phyloP scores from a whole-genome alignment of 1,284 basidiomycete species.

The Uromyces viciae-fabae region DNA sequence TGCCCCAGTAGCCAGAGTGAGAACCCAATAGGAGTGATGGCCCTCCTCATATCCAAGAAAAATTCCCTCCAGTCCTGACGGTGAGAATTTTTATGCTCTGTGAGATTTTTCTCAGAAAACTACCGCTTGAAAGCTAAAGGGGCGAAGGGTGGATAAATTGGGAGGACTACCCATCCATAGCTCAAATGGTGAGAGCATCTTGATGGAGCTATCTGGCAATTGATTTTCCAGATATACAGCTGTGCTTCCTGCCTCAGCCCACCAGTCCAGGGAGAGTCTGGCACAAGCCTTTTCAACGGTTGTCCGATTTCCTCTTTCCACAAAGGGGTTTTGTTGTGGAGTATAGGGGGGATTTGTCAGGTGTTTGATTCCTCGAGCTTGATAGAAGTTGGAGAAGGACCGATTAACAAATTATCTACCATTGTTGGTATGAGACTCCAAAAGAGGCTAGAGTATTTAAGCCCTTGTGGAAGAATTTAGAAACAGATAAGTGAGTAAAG shows the following conservation, averaged over 20 bases:
- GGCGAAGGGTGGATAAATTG: not conserved
- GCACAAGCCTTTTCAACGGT: not conserved
- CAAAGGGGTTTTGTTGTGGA: slow-evolving; percentile 6
- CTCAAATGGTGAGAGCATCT: not conserved
- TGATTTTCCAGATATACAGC: slow-evolving; percentile 7
- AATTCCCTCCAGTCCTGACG: too few species aligned
- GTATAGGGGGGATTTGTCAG: not conserved
- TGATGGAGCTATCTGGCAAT: not conserved
- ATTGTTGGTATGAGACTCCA: too few species aligned
- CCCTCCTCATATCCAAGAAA: too few species aligned
- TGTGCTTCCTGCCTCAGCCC: not conserved
- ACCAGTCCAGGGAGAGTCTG: not conserved
- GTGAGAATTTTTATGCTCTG: not conserved
- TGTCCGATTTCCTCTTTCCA: slow-evolving; percentile 4
- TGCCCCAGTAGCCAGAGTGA: too few species aligned
- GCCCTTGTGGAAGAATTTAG: too few species aligned
- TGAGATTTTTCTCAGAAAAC: not conserved
- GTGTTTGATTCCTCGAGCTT: not conserved
- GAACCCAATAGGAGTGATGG: too few species aligned
- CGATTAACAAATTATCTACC: not conserved
- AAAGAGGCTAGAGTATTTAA: too few species aligned
- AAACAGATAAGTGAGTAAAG: too few species aligned
- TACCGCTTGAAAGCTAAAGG: not conserved
- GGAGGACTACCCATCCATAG: not conserved
- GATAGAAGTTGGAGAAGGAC: not conserved